Evolutionary conservation across 768 basidiomycete species (phyloP).

Genomic region (Rossbeevera mucosa): DNA sequence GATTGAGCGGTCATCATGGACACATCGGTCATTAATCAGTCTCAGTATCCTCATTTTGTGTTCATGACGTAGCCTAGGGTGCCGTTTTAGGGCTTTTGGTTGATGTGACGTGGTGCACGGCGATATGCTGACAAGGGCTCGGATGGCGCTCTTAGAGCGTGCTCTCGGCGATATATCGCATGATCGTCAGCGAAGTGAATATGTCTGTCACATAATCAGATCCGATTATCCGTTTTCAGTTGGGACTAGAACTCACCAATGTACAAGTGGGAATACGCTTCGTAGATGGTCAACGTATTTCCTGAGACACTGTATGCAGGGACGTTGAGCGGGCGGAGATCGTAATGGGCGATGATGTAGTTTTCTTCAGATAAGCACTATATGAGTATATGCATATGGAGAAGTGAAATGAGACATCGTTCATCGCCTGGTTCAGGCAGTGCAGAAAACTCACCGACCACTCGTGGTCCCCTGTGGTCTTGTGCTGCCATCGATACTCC

Average conservation of each 20-base stretch:
- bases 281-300: constrained; percentile 57
- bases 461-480: constrained; percentile 54
- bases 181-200: constrained; percentile 54
- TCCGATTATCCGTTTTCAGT: constrained; percentile 1
- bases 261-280: constrained; percentile 48
- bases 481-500: constrained; percentile 67
- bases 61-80: not conserved
- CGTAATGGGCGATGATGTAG: constrained; percentile 60
- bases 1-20: not conserved
- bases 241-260: constrained; percentile 41
- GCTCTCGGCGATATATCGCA: constrained; percentile 57
- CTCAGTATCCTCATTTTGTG: not conserved
- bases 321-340: constrained; percentile 51
- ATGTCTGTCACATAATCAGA: constrained; percentile 38
- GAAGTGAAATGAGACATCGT: not conserved
- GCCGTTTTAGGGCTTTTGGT: not conserved
- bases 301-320: constrained; percentile 59
- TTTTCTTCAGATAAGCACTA: constrained; percentile 56
- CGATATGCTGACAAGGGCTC: not conserved
- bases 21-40: not conserved
- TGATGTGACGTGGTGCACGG: not conserved
- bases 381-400: not conserved
- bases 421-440: not conserved
- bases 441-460: constrained; percentile 60
- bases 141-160: constrained; percentile 31